phyloP scores from a whole-genome alignment of 129 eudicot species.

The Tagetes erecta region DNA sequence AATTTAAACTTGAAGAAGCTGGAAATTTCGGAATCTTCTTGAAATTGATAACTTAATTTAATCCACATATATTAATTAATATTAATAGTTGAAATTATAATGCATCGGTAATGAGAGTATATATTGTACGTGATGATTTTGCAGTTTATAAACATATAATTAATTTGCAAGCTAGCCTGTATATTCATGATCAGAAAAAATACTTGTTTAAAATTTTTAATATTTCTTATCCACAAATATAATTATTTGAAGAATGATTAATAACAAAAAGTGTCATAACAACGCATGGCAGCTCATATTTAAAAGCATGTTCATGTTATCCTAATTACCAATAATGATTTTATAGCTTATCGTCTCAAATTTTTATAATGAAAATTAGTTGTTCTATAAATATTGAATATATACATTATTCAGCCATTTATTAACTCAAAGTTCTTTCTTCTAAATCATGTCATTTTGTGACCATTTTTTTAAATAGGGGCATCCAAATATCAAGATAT shows the following conservation, averaged over 20 bases:
- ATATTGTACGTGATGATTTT: neutral
- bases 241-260: neutral
- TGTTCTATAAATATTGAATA: neutral
- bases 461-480: no score
- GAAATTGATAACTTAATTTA: neutral
- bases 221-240: neutral
- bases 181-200: conserved; percentile 7
- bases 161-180: conserved; percentile 13
- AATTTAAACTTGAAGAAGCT: neutral
- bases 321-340: neutral
- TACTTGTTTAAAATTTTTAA: neutral
- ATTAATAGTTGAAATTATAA: neutral
- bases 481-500: no score
- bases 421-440: no score
- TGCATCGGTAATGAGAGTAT: neutral
- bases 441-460: no score
- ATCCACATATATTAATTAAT: neutral
- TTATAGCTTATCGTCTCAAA: conserved; percentile 2
- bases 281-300: conserved; percentile 28
- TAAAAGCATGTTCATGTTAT: neutral
- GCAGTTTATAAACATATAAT: neutral
- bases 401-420: neutral
- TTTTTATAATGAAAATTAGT: neutral
- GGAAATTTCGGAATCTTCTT: neutral
- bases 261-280: neutral